Evolutionary conservation across 345 rosid species (phyloP).

Genomic region (Turritis glabra): DNA sequence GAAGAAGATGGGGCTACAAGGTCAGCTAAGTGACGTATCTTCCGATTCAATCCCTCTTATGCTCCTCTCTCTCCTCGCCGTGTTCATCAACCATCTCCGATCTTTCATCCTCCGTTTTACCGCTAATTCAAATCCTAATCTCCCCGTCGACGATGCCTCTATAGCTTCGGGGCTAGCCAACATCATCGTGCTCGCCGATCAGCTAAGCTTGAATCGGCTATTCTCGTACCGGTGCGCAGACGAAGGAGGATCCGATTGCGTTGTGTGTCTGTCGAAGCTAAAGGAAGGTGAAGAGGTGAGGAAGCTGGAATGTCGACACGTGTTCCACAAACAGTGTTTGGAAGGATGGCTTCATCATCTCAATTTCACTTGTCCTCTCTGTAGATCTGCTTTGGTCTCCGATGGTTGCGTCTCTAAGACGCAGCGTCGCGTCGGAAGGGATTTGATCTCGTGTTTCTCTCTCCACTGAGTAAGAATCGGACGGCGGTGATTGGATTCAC

Average conservation of each 20-base stretch:
- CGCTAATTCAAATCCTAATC: neutral
- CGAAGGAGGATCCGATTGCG: constrained; percentile 47
- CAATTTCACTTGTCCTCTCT: constrained; percentile 73
- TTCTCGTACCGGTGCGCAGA: constrained; percentile 48
- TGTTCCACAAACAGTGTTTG: constrained; percentile 75
- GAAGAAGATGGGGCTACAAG: constrained; percentile 63
- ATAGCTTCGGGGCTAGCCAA: constrained; percentile 60
- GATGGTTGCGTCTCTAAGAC: constrained; percentile 48
- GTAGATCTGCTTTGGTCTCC: constrained; percentile 55
- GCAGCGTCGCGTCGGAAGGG: constrained; percentile 57
- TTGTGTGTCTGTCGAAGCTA: constrained; percentile 55
- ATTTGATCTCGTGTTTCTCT: constrained; percentile 52
- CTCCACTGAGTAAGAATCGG: constrained; percentile 28
- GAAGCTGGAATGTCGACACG: constrained; percentile 81
- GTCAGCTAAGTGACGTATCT: constrained; percentile 72
- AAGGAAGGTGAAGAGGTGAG: constrained; percentile 80
- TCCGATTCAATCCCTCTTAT: constrained; percentile 76
- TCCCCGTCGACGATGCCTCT: constrained; percentile 26
- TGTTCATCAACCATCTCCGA: constrained; percentile 50
- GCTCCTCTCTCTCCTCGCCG: constrained; percentile 62
- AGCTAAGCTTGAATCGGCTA: constrained; percentile 55
- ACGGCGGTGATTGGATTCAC: constrained; percentile 20
- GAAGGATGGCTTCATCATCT: constrained; percentile 81
- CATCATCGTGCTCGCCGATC: constrained; percentile 65
- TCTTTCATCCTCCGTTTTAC: constrained; percentile 45